Conservation (phyloP, 208 protist species). For the Leishmania tropica region DNA sequence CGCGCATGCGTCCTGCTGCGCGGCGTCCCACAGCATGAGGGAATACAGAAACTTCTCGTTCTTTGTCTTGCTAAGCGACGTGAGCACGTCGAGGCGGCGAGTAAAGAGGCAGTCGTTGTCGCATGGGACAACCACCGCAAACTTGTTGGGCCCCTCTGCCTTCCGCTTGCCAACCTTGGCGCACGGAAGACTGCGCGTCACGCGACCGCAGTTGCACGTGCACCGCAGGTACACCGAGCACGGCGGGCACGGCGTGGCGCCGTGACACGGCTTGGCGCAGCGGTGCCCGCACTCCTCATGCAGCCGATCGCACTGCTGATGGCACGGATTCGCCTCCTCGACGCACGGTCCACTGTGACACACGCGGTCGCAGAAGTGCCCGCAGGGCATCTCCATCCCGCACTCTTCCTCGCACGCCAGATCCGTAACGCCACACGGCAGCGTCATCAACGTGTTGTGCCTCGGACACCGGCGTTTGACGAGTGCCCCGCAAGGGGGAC, state of each 20-base stretch:
- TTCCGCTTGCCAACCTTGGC: slow-evolving; percentile 33
- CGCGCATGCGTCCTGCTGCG: slow-evolving; percentile 13
- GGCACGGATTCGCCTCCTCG: slow-evolving; percentile 35
- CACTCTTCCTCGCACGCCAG: slow-evolving; percentile 54
- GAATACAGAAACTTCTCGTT: slow-evolving; percentile 56
- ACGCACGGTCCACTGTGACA: slow-evolving; percentile 74
- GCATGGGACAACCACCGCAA: slow-evolving; percentile 26
- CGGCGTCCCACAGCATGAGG: slow-evolving; percentile 56
- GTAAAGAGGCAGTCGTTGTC: slow-evolving; percentile 43
- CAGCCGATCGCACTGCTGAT: slow-evolving; percentile 39
- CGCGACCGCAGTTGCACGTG: slow-evolving; percentile 61
- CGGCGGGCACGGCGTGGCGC: slow-evolving; percentile 38
- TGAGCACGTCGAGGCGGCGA: slow-evolving; percentile 27
- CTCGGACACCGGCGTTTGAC: slow-evolving; percentile 53
- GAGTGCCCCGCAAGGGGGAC: slow-evolving; percentile 55
- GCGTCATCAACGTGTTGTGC: slow-evolving; percentile 38
- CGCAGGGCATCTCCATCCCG: slow-evolving; percentile 50
- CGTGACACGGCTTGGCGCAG: slow-evolving; percentile 63
- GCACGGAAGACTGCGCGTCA: slow-evolving; percentile 42
- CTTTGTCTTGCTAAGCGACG: slow-evolving; percentile 26
- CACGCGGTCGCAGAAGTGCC: slow-evolving; percentile 55
- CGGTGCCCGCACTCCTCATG: slow-evolving; percentile 59
- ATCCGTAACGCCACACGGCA: slow-evolving; percentile 32
- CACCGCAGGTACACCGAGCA: slow-evolving; percentile 41
- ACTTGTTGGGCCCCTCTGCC: slow-evolving; percentile 31